phyloP scores from a whole-genome alignment of 139 green algal genomes.

The Klebsormidium nitens region DNA sequence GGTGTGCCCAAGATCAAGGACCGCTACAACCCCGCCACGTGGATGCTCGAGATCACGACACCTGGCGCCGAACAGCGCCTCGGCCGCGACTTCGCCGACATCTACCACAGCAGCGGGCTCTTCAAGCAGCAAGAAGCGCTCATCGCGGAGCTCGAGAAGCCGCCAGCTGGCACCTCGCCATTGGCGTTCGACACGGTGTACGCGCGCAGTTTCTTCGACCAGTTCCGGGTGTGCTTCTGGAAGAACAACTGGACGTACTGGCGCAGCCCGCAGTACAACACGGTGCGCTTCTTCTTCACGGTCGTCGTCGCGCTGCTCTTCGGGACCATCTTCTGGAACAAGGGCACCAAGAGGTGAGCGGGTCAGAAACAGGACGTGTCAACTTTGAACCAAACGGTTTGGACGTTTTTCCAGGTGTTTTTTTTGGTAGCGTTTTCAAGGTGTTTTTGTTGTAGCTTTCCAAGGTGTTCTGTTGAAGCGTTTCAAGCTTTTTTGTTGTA shows the following conservation, averaged over 20 bases:
- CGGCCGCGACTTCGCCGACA: conserved; percentile 30
- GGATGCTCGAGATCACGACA: conserved; percentile 65
- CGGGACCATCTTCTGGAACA: conserved; percentile 42
- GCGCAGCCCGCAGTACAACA: conserved; percentile 28
- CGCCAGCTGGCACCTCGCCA: not conserved
- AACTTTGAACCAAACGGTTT: too few species aligned
- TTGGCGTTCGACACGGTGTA: conserved; percentile 11
- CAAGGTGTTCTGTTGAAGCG: too few species aligned
- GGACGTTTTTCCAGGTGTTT: not conserved
- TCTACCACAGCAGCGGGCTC: conserved; percentile 15
- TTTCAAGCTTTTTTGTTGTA: conserved; percentile 2
- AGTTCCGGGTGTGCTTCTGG: conserved; percentile 2
- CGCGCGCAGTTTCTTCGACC: not conserved
- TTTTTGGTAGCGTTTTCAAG: not conserved
- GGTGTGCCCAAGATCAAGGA: conserved; percentile 28
- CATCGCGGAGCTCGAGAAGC: conserved; percentile 9
- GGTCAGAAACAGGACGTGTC: too few species aligned
- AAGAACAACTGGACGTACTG: conserved; percentile 28
- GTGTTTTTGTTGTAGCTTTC: not conserved
- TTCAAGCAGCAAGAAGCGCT: conserved; percentile 12
- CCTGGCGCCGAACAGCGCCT: conserved; percentile 11
- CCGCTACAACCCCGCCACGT: conserved; percentile 69
- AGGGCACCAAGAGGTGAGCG: conserved; percentile 13
- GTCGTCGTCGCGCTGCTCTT: conserved; percentile 41
- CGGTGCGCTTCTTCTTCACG: conserved; percentile 28